These are phyloP conservation scores for Thermoascus crustaceus DNA, from an alignment of 2,329 filamentous ascomycete species.

Conservation along the genomic window DNA sequence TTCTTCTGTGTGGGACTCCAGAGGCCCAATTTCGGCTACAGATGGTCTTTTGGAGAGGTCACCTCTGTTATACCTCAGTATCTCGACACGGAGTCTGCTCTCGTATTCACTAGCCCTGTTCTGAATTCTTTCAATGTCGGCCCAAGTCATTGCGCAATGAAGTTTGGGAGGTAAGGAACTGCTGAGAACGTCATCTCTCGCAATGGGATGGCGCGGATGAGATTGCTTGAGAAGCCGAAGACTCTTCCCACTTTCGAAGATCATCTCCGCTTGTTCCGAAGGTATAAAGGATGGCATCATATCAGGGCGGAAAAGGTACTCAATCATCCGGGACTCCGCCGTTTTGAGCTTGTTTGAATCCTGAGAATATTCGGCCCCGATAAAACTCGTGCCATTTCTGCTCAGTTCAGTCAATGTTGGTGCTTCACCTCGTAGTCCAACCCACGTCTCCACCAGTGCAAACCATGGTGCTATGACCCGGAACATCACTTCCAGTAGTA, in stretches of 20 bases:
- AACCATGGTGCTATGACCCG: slow-evolving; percentile 59
- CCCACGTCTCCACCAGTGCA: slow-evolving; percentile 62
- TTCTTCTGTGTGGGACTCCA: background rate
- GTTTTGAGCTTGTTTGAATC: slow-evolving; percentile 52
- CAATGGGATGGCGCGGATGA: slow-evolving; percentile 64
- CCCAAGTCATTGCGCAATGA: slow-evolving; percentile 66
- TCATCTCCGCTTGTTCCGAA: slow-evolving; percentile 56
- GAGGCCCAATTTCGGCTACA: background rate
- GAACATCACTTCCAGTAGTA: slow-evolving; percentile 59
- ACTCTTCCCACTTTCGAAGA: slow-evolving; percentile 76
- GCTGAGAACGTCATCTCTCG: slow-evolving; percentile 42
- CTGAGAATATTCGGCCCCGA: slow-evolving; percentile 52
- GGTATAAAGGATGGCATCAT: slow-evolving; percentile 66
- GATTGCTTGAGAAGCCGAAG: slow-evolving; percentile 62
- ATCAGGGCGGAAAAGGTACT: slow-evolving; percentile 45
- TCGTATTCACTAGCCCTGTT: slow-evolving; percentile 44
- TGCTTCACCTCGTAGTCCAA: slow-evolving; percentile 57
- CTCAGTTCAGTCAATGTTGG: slow-evolving; percentile 43
- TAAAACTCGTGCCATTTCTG: slow-evolving; percentile 53
- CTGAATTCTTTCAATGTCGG: slow-evolving; percentile 58
- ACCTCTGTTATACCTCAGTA: slow-evolving; percentile 28
- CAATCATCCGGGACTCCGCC: slow-evolving; percentile 52
- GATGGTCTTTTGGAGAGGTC: slow-evolving; percentile 18
- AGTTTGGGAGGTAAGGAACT: slow-evolving; percentile 49
- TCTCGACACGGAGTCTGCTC: slow-evolving; percentile 26